Evolutionary conservation across 345 rosid genomes (phyloP), one percentile per base, ranked within the genome.

Genomic region (Erysimum cheiranthoides): DNA sequence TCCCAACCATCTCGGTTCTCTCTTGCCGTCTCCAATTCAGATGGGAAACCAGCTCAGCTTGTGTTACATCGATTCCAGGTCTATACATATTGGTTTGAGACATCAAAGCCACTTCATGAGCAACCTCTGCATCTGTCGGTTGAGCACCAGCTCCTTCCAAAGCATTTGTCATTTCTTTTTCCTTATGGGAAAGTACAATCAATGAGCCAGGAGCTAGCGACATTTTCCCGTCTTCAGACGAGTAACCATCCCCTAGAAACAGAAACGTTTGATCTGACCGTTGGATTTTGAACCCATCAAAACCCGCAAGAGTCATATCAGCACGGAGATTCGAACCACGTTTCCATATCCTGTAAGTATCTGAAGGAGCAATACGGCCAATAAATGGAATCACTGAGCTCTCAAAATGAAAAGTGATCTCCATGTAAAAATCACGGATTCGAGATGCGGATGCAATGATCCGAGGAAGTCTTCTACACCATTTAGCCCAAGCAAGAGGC

Each of bases 401-500:
- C 81, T 96, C 99, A 70, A 96, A 96, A 85, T 95, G 98, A 73
- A 95, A 95, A 61, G 87, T 85, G 63, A 95, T 95, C 87, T 95
- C 99, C 99, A 95, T 96, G 75, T 96, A 96, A 70, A 96, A 96
- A 73, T 96, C 98, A 34, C 93, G 88, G 63, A 96, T 91, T 8
- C 97, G 84, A 56, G 89, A 83, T 7, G 93, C 90, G 0, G 99
- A 90, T 21, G 90, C 99, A 71, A 89, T 84, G 51, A 96, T 86
- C 17, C 97, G 82, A 8, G 98, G 99, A 73, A 96, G 96, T 63
- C 99, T 89, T 17, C 99, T 85, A 59, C 98, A 88, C 99, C 99
- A 96, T 87, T 93, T 96, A 30, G 89, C 97, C 99, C 99, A 96
- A 47, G 99, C 99, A 65, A 93, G 90, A 18, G 98, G 99, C 85